phyloP scores from a whole-genome alignment of 805 yeast species.

The Candida sithepensis region DNA sequence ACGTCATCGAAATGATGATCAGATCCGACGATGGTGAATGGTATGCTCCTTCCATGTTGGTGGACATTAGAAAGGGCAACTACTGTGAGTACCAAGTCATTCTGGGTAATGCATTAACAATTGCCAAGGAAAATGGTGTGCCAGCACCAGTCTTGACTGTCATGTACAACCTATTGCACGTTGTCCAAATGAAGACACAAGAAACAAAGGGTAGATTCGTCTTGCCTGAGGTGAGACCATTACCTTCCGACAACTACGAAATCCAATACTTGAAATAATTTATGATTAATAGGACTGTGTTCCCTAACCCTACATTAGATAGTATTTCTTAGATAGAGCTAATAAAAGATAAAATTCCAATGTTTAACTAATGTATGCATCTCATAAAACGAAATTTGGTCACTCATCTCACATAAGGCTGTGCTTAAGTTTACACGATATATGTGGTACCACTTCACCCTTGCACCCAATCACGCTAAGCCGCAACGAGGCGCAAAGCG shows the following conservation, averaged over 20 bases:
- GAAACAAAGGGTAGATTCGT: slow-evolving; percentile 26
- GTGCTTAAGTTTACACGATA: no score
- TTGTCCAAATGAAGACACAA: slow-evolving; percentile 32
- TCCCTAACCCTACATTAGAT: neutral
- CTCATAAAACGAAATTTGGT: no score
- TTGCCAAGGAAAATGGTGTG: slow-evolving; percentile 28
- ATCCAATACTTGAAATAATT: slow-evolving; percentile 7
- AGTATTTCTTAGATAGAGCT: neutral
- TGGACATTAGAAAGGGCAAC: slow-evolving; percentile 41
- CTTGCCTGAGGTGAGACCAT: slow-evolving; percentile 31
- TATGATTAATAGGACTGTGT: neutral
- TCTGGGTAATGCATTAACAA: slow-evolving; percentile 38
- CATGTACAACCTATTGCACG: slow-evolving; percentile 26
- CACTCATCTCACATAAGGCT: no score
- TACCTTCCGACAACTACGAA: slow-evolving; percentile 20
- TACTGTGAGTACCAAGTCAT: slow-evolving; percentile 42
- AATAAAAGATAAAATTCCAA: no score
- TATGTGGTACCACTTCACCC: no score
- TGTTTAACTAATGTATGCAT: no score
- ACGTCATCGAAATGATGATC: slow-evolving; percentile 33
- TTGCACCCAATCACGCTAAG: no score
- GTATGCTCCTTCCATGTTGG: slow-evolving; percentile 46
- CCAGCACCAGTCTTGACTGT: slow-evolving; percentile 29
- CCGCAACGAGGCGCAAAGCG: neutral
- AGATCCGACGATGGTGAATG: slow-evolving; percentile 39